Conservation (phyloP, 2,329 filamentous ascomycete genomes). For the Colletotrichum shisoi region DNA sequence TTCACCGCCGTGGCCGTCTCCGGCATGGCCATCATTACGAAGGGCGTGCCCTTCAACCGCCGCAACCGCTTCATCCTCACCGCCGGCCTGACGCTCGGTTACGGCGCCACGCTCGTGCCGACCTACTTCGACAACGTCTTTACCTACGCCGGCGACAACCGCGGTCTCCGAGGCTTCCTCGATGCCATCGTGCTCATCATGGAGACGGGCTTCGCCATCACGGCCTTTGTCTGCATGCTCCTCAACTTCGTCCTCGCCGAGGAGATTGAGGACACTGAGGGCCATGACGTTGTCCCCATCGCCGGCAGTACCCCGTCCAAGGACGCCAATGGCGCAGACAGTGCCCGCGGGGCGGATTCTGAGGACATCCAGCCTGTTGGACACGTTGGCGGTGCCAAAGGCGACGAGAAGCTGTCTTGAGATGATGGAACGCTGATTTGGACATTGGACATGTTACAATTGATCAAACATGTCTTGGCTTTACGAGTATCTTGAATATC, state of each 20-base stretch:
- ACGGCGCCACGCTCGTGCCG: conserved; percentile 72
- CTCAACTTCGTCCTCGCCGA: conserved; percentile 77
- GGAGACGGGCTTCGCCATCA: conserved; percentile 78
- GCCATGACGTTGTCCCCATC: conserved; percentile 17
- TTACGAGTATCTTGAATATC: not conserved
- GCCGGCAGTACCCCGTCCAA: conserved; percentile 10
- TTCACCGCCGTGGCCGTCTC: conserved; percentile 80
- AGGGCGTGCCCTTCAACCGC: conserved; percentile 75
- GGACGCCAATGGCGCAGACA: conserved; percentile 32
- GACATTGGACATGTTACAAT: not conserved
- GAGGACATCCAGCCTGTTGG: conserved; percentile 36
- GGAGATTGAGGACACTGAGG: conserved; percentile 71
- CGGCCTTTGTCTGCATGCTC: conserved; percentile 74
- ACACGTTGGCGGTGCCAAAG: conserved; percentile 23
- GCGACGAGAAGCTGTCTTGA: conserved; percentile 35
- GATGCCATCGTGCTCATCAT: conserved; percentile 77
- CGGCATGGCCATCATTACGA: conserved; percentile 77
- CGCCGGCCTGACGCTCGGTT: conserved; percentile 75
- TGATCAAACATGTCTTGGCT: not conserved
- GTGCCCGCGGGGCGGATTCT: conserved; percentile 35
- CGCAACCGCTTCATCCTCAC: conserved; percentile 85
- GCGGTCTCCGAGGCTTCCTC: conserved; percentile 73
- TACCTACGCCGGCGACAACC: conserved; percentile 73
- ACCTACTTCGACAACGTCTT: conserved; percentile 76
- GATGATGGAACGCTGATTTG: not conserved